phyloP scores from a whole-genome alignment of 352 stramenopile genomes.

The Phytophthora palmivora region DNA sequence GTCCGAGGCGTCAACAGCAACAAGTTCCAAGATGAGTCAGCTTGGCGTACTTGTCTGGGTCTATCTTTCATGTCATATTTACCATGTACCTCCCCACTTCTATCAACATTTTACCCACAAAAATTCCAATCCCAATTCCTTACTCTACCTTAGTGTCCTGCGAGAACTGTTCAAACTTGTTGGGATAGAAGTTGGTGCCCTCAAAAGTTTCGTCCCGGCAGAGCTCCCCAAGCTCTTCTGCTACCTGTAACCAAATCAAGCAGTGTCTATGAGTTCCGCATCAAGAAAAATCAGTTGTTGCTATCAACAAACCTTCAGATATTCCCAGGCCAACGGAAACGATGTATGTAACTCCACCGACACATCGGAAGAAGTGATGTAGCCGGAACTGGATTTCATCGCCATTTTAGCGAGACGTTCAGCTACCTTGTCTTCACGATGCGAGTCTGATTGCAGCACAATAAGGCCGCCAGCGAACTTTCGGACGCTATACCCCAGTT shows the following conservation, averaged over 20 bases:
- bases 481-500: constrained; percentile 92
- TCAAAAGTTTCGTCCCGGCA: constrained; percentile 97
- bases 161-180: constrained; percentile 83
- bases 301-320: constrained; percentile 87
- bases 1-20: constrained; percentile 6
- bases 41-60: constrained; percentile 10
- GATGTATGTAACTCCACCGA: constrained; percentile 93
- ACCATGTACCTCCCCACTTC: constrained; percentile 1
- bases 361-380: constrained; percentile 92
- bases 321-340: constrained; percentile 95
- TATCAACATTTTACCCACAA: constrained; percentile 11
- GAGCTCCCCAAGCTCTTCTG: constrained; percentile 93
- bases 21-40: constrained; percentile 19
- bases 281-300: background rate
- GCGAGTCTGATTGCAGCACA: constrained; percentile 92
- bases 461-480: constrained; percentile 94
- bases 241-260: constrained; percentile 60
- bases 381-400: constrained; percentile 70
- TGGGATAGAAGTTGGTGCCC: constrained; percentile 95
- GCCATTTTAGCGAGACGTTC: constrained; percentile 80
- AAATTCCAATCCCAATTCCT: constrained; percentile 6
- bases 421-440: constrained; percentile 87
- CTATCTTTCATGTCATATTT: constrained; percentile 30
- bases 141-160: constrained; percentile 26
- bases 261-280: constrained; percentile 1